Evolutionary conservation across 2,329 filamentous ascomycete genomes (phyloP).

Genomic region (Fusarium euwallaceae): DNA sequence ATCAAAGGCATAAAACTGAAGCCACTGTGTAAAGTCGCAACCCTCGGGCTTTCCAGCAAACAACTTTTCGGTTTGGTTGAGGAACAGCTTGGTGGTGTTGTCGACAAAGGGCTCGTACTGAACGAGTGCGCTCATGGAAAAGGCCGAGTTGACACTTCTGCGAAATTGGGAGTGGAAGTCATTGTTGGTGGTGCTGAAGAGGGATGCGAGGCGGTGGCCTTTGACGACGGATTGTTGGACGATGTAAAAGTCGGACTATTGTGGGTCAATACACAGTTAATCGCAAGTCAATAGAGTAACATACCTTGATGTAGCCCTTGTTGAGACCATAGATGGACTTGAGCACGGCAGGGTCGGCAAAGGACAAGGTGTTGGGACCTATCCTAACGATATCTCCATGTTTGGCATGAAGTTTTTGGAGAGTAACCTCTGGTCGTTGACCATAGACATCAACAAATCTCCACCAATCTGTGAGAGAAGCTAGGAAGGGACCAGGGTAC

Average conservation of each 20-base stretch:
- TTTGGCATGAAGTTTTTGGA: conserved; percentile 75
- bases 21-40: conserved; percentile 75
- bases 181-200: conserved; percentile 83
- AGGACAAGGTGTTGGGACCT: conserved; percentile 80
- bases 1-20: conserved; percentile 87
- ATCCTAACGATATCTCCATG: conserved; percentile 81
- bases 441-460: conserved; percentile 77
- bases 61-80: conserved; percentile 70
- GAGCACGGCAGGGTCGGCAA: conserved; percentile 79
- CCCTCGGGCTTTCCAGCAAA: conserved; percentile 59
- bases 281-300: conserved; percentile 58
- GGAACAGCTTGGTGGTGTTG: conserved; percentile 78
- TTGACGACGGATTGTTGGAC: conserved; percentile 81
- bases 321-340: conserved; percentile 86
- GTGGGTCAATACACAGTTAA: conserved; percentile 54
- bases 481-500: conserved; percentile 80
- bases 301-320: conserved; percentile 83
- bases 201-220: conserved; percentile 75
- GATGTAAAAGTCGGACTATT: conserved; percentile 82
- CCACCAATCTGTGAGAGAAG: conserved; percentile 77
- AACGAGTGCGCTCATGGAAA: conserved; percentile 81
- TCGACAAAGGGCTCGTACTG: conserved; percentile 87
- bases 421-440: conserved; percentile 74
- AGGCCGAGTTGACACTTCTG: conserved; percentile 80
- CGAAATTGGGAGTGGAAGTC: conserved; percentile 81